phyloP scores from a whole-genome alignment of 768 basidiomycete genomes.

The Rhodotorula sphaerocarpa region DNA sequence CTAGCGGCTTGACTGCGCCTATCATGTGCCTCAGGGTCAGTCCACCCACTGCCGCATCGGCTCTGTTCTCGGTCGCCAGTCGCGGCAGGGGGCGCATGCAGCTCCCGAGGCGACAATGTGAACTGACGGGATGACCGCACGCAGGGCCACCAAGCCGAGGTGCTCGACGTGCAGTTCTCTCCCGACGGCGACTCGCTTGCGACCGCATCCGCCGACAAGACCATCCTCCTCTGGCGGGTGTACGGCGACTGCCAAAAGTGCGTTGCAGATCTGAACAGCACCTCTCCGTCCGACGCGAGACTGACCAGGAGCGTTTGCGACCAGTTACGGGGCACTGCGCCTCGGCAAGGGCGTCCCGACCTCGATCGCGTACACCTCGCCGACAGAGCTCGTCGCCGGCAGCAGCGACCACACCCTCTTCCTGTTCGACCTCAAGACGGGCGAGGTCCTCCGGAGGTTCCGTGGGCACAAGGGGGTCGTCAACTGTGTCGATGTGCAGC shows the following conservation, averaged over 20 bases:
- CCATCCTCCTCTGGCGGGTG: conserved; percentile 57
- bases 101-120: neutral
- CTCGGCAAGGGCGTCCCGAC: conserved; percentile 84
- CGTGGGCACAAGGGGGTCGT: conserved; percentile 85
- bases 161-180: conserved; percentile 84
- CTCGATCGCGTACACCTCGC: conserved; percentile 57
- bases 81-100: too few relatives aligned
- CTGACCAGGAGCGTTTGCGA: conserved; percentile 45
- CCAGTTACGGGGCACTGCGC: conserved; percentile 78
- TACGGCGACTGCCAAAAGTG: conserved; percentile 37
- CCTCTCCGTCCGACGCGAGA: conserved; percentile 39
- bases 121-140: neutral
- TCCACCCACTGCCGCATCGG: conserved; percentile 38
- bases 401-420: conserved; percentile 79
- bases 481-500: conserved; percentile 62
- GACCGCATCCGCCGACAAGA: conserved; percentile 79
- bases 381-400: conserved; percentile 60
- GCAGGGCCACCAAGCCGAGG: conserved; percentile 58
- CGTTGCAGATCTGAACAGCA: neutral
- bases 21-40: conserved; percentile 85
- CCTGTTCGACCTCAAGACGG: conserved; percentile 71
- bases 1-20: conserved; percentile 86
- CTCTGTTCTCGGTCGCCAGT: too few relatives aligned
- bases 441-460: conserved; percentile 69
- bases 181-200: conserved; percentile 90